Conservation (phyloP, 495 filamentous ascomycete species). For the Aspergillus conjunctus region DNA sequence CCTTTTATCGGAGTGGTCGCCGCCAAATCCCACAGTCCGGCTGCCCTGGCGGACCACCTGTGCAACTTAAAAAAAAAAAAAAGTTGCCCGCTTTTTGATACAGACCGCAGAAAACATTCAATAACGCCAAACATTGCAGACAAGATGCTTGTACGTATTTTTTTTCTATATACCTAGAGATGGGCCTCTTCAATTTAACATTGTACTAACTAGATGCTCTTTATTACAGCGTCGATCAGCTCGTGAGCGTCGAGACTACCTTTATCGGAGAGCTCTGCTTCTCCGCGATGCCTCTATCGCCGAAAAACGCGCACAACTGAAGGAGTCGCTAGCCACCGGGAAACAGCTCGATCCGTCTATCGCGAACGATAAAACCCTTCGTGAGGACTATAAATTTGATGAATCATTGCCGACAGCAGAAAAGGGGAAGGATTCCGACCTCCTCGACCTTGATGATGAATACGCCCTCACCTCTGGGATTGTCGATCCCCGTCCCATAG, state of each 20-base stretch:
- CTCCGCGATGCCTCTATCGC: conserved; percentile 91
- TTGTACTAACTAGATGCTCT: not conserved
- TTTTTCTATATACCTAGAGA: not conserved
- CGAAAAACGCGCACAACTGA: conserved; percentile 84
- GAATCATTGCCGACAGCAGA: conserved; percentile 67
- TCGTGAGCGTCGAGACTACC: conserved; percentile 88
- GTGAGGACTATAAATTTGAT: conserved; percentile 92
- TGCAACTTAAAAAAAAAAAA: conserved; percentile 46
- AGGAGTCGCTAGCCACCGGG: conserved; percentile 78
- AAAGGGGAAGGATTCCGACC: conserved; percentile 47
- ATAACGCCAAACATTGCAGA: not conserved
- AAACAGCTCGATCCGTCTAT: conserved; percentile 86
- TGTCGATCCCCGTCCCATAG: conserved; percentile 82
- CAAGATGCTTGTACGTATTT: conserved; percentile 48
- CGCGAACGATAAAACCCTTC: conserved; percentile 82
- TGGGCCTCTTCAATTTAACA: not conserved
- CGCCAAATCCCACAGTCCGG: conserved; percentile 44
- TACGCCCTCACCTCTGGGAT: conserved; percentile 83
- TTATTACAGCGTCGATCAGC: conserved; percentile 64
- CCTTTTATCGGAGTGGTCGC: conserved; percentile 30
- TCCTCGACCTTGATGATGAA: conserved; percentile 89
- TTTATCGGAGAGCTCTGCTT: conserved; percentile 78
- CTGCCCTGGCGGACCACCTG: conserved; percentile 28
- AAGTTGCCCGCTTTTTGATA: conserved; percentile 40
- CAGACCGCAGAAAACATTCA: conserved; percentile 1